Evolutionary conservation across 345 rosid genomes (phyloP), one percentile per base, ranked within the genome.

Genomic region (Zanthoxylum bungeanum): DNA sequence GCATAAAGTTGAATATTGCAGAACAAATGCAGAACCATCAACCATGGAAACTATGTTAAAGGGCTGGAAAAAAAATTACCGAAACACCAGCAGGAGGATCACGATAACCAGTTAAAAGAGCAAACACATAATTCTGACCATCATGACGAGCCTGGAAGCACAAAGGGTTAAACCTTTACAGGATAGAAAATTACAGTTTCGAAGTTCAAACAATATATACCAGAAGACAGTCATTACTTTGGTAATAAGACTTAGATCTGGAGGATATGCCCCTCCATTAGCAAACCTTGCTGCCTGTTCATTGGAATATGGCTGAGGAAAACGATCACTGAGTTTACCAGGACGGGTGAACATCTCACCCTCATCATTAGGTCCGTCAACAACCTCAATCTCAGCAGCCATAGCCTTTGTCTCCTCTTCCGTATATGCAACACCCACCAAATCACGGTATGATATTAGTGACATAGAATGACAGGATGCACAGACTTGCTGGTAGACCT

Each of bases 381-480:
- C 93, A 21, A 93, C 98, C 86, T 96, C 99, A 57, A 96, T 90
- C 84, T 96, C 98, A 69, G 99, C 99, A 22, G 98, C 98, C 97
- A 96, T 96, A 56, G 98, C 99, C 80, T 96, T 96, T 28, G 84
- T 83, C 82, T 96, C 99, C 62, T 96, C 99, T 83, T 96, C 98
- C 4, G 99, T 96, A 75, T 93, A 96, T 53, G 99, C 98, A 30
- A 96, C 97, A 69, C 99, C 99, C 62, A 93, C 97, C 75, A 96
- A 76, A 81, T 93, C 99, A 77, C 98, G 90, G 74, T 87, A 91
- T 58, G 99, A 93, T 77, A 93, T 76, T 46, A 96, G 83, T 64
- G 98, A 93, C 99, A 96, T 96, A 3, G 99, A 93, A 79, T 96
- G 99, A 78, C 99, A 96, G 68, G 99, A 96, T 56, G 99, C 99